Evolutionary conservation across 176 grass and related monocot species (phyloP).

Genomic region (Aegilops speltoides): DNA sequence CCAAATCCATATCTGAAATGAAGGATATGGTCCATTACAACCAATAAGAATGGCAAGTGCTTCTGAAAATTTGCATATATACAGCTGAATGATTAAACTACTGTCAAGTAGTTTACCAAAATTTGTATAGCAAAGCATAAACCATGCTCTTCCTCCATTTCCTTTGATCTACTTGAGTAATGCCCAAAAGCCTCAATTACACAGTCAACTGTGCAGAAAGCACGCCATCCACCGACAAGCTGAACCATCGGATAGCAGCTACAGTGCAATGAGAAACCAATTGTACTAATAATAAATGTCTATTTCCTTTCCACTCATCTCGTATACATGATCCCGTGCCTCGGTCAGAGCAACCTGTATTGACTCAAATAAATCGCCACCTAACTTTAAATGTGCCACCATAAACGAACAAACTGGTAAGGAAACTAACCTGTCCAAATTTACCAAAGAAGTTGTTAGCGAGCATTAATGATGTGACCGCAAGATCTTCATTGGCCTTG

Average conservation of each 20-base stretch:
- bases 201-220: not conserved
- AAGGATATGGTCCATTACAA: not conserved
- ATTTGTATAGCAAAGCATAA: constrained; percentile 35
- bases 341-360: constrained; percentile 88
- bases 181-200: constrained; percentile 8
- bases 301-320: constrained; percentile 90
- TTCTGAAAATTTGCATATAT: constrained; percentile 24
- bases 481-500: constrained; percentile 90
- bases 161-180: constrained; percentile 24
- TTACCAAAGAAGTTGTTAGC: constrained; percentile 88
- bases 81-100: constrained; percentile 41
- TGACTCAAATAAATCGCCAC: constrained; percentile 23
- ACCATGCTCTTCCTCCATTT: constrained; percentile 24
- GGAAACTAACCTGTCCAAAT: constrained; percentile 82
- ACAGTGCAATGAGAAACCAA: not conserved
- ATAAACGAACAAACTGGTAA: not conserved
- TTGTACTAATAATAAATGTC: constrained; percentile 78
- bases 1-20: not conserved
- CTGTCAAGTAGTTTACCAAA: constrained; percentile 35
- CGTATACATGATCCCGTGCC: constrained; percentile 82
- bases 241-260: not conserved
- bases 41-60: constrained; percentile 5
- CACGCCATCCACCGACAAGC: not conserved
- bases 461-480: constrained; percentile 73
- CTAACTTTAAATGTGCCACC: constrained; percentile 12